Evolutionary conservation across 441 rosid species (phyloP).

Genomic region (Melastoma candidum): DNA sequence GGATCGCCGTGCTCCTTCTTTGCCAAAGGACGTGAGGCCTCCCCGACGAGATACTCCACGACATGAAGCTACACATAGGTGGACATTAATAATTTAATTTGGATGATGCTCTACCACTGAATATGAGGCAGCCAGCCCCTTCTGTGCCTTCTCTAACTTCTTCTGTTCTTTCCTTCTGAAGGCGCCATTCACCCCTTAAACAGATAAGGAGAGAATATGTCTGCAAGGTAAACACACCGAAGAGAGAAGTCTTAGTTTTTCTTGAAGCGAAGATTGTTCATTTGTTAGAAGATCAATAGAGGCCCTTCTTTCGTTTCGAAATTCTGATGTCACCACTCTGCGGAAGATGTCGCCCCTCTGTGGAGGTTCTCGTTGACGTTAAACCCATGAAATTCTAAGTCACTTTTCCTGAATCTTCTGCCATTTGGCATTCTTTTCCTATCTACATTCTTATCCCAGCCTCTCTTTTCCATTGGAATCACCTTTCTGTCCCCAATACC

Average conservation of each 20-base stretch:
- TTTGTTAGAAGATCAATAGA: constrained; percentile 23
- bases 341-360: too few relatives aligned
- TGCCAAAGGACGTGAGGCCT: constrained; percentile 46
- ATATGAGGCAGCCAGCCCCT: constrained; percentile 35
- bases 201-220: constrained; percentile 95
- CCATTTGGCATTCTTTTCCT: too few relatives aligned
- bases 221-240: constrained; percentile 74
- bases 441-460: too few relatives aligned
- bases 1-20: constrained; percentile 75
- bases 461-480: too few relatives aligned
- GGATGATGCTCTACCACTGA: constrained; percentile 53
- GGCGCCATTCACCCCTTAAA: constrained; percentile 91
- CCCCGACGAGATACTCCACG: constrained; percentile 62
- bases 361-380: too few relatives aligned
- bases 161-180: constrained; percentile 89
- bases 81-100: constrained; percentile 71
- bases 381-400: too few relatives aligned
- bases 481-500: too few relatives aligned
- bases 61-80: constrained; percentile 88
- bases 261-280: constrained; percentile 22
- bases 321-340: constrained; percentile 16
- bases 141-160: constrained; percentile 45
- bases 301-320: constrained; percentile 21
- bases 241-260: constrained; percentile 27
- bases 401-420: too few relatives aligned